Percentiles rank a stretch among this genome's conserved stretches.
phyloP scores from a whole-genome alignment of 352 stramenopile genomes.

The Phytophthora rubi region DNA sequence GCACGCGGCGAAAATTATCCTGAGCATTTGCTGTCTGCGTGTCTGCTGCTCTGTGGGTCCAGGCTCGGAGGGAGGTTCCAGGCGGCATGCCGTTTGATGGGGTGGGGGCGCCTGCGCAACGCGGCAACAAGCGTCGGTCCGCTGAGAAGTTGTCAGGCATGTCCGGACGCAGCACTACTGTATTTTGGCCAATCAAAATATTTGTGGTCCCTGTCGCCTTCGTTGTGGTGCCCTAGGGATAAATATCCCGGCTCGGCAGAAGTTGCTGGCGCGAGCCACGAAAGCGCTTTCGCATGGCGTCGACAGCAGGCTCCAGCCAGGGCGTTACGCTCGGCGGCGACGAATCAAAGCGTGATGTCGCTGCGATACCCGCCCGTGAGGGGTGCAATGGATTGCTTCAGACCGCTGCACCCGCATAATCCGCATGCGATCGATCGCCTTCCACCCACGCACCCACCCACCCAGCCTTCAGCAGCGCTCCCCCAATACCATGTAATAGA shows the following conservation, averaged over 20 bases:
- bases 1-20: slow-evolving; percentile 27
- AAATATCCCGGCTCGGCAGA: too few species aligned
- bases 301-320: slow-evolving; percentile 1
- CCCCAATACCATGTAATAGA: too few species aligned
- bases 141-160: too few species aligned
- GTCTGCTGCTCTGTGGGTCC: slow-evolving; percentile 11
- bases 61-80: slow-evolving; percentile 6
- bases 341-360: slow-evolving; percentile 28
- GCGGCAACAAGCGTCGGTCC: neutral
- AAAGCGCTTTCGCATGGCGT: too few species aligned
- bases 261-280: slow-evolving; percentile 5
- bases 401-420: neutral
- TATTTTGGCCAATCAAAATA: too few species aligned
- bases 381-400: neutral
- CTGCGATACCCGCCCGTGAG: slow-evolving; percentile 15
- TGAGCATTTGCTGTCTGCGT: slow-evolving; percentile 24
- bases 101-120: slow-evolving; percentile 4
- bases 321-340: neutral
- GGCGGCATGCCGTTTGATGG: slow-evolving; percentile 13
- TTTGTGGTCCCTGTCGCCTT: too few species aligned
- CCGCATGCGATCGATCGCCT: too few species aligned
- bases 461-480: neutral
- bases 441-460: neutral
- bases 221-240: too few species aligned
- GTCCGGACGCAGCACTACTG: too few species aligned